Base-by-base conservation (phyloP, 2,329 filamentous ascomycete genomes). In the Dactylellina cionopaga region DNA sequence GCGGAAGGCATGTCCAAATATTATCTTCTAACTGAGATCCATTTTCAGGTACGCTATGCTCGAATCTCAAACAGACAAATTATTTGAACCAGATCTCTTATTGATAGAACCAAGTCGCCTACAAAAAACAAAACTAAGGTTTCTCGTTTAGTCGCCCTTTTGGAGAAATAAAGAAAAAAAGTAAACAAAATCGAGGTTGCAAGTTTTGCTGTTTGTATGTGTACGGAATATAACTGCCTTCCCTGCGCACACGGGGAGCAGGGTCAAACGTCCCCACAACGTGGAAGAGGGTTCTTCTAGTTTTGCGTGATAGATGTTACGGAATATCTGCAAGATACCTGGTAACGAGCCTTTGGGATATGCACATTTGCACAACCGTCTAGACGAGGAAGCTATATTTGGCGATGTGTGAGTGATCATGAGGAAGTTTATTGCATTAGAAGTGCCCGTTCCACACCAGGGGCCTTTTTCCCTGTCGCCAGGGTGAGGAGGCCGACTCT, bases 11-110 rank as follows among this genome's bases (percentile, higher is more conserved):
- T 5, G 39, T 41, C 59, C 31, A 64, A 37, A 19, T 64, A 64
- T 41, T 55, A 64, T 64, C 41, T 47, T n/a, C 19, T 17, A 52
- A 54, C 44, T 41, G 35, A 13, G 33, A 43, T 35, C 31, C 35
- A 63, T 39, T 37, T 64, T 47, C n/a, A 27, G 59, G 43, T 44
- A 47, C 37, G 47, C 37, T 41, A 47, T 47, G 46, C 24, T 29
- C 27, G 35, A 25, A 55, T 44, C 37, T 64, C 56, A 64, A 64
- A 54, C 24, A 46, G 59, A 64, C 59, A 64, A 43, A 47, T 64
- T 27, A 25, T 29, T 15, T 24, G 22, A 62, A 41, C 37, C 44
- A 44, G 47, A 44, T 46, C 37, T 29, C 29, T 55, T 55, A 25
- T 25, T 17, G 39, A 17, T 46, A 62, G 27, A 35, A 27, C 43